phyloP scores from a whole-genome alignment of 2,329 filamentous ascomycete species.

The Ramularia endophylla region DNA sequence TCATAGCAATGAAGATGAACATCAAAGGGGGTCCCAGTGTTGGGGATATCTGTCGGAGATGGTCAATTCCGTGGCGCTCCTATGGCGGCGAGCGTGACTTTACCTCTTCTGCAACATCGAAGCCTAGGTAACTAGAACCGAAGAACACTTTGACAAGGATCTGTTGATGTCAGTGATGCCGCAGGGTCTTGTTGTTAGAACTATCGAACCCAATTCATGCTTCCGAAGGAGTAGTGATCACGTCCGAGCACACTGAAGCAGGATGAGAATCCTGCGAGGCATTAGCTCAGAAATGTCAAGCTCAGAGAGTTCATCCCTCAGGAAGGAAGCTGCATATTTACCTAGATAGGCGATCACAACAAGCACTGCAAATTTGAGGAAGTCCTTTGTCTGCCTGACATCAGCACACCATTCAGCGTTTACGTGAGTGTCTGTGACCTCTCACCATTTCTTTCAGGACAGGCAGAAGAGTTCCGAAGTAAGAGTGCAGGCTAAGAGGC shows the following conservation, averaged over 20 bases:
- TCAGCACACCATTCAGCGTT: neutral
- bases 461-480: conserved; percentile 84
- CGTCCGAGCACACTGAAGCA: conserved; percentile 77
- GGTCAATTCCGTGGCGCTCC: conserved; percentile 13
- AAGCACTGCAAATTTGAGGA: conserved; percentile 73
- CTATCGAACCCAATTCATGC: conserved; percentile 63
- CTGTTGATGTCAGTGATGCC: conserved; percentile 2
- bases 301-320: too few relatives aligned
- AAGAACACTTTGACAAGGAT: conserved; percentile 61
- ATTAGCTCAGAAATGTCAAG: too few relatives aligned
- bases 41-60: conserved; percentile 36
- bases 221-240: conserved; percentile 55
- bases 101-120: conserved; percentile 49
- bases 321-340: conserved; percentile 24
- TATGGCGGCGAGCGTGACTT: conserved; percentile 12
- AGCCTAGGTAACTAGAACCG: conserved; percentile 68
- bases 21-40: conserved; percentile 48
- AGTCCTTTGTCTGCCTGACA: conserved; percentile 63
- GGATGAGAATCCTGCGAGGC: conserved; percentile 64
- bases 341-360: conserved; percentile 77
- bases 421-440: neutral
- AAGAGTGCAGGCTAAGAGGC: conserved; percentile 77
- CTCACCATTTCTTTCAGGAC: conserved; percentile 84
- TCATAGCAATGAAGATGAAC: conserved; percentile 70
- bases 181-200: conserved; percentile 46